phyloP scores from a whole-genome alignment of 345 rosid species.

The Tarenaya hassleriana region DNA sequence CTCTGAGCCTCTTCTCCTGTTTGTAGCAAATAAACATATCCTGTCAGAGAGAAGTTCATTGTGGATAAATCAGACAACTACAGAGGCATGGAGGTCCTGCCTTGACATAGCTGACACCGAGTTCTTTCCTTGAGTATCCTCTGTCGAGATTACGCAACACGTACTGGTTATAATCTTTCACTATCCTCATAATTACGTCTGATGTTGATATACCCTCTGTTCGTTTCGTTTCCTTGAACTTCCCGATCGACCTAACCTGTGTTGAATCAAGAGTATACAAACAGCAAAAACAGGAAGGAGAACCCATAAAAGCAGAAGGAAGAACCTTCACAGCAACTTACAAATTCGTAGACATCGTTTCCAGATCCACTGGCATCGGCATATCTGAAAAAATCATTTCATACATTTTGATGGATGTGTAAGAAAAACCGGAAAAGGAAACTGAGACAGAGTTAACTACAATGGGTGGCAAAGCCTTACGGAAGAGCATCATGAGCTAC shows the following conservation, averaged over 20 bases:
- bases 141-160: constrained; percentile 63
- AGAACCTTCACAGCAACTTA: constrained; percentile 27
- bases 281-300: neutral
- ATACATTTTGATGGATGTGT: neutral
- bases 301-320: neutral
- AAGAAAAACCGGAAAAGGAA: neutral
- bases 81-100: constrained; percentile 16
- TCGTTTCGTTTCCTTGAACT: constrained; percentile 59
- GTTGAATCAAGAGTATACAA: neutral
- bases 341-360: constrained; percentile 72
- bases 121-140: constrained; percentile 65
- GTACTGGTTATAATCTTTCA: constrained; percentile 66
- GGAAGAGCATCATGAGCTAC: constrained; percentile 71
- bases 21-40: neutral
- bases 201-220: constrained; percentile 73
- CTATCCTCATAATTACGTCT: constrained; percentile 64
- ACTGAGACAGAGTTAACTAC: neutral
- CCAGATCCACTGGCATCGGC: constrained; percentile 74
- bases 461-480: constrained; percentile 24
- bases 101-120: constrained; percentile 69
- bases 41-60: neutral
- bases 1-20: constrained; percentile 66
- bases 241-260: constrained; percentile 52
- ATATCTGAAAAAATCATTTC: constrained; percentile 31
- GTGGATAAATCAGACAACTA: neutral